Evolutionary conservation across 164 flowering plant genomes (phyloP), one percentile per base, ranked within the genome.

Genomic region (Annona cherimola): DNA sequence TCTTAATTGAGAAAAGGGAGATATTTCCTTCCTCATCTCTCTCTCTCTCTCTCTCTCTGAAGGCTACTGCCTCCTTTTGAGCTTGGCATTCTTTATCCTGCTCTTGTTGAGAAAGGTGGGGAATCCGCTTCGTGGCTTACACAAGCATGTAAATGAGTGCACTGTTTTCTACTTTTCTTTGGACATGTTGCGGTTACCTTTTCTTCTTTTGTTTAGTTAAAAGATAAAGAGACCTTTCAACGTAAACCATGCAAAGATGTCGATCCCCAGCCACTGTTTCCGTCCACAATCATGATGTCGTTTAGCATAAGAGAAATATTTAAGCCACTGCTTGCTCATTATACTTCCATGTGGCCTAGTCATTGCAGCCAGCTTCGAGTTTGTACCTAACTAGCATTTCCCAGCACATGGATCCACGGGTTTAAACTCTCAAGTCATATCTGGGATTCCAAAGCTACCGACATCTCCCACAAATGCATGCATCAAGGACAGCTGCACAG

Each of bases 81-180:
- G 35, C 35, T 26, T 26, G 35, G 35, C 1, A 26, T 67, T 71
- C 6, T 69, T 63, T 66, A 71, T 60, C 14, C 2, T 70, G 42
- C 50, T 69, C 42, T 67, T 73, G 61, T 70, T 75, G 68, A 69
- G 80, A 80, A 76, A 72, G 80, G 68, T 75, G 80, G 75, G 76
- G 86, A 83, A 80, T 83, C 87, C 80, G 78, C 79, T 82, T 82
- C 63, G 82, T 81, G 79, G 80, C 80, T 80, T 76, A 74, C 82
- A 80, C 65, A 74, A 77, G 83, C 77, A 74, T 75, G 54, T 55
- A 75, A 76, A 69, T 75, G 19, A 73, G 43, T 45, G 44, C 76
- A 73, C 76, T 70, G 61, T 20, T 43, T 63, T 12, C 75, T 57
- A 35, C 50, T 18, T 3, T 62, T 80, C 82, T 81, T 78, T 77